Percentiles rank a stretch among this genome's conserved stretches.
phyloP scores from a whole-genome alignment of 148 eudicot species.

The Cornus controversa region DNA sequence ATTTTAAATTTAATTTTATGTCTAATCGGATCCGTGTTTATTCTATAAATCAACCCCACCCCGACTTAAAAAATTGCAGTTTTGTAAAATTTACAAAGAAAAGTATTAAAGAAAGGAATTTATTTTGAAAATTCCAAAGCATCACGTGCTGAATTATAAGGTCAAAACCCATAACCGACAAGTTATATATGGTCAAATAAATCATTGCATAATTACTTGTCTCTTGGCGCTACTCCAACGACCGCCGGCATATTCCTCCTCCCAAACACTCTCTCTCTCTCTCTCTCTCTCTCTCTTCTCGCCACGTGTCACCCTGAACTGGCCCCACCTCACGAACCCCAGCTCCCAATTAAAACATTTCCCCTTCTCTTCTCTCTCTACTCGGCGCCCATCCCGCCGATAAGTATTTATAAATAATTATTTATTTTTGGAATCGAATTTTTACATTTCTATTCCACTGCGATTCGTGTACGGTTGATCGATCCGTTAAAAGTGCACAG shows the following conservation, averaged over 20 bases:
- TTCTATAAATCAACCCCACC: too few species aligned
- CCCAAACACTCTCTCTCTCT: neutral
- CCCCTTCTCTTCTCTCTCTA: constrained; percentile 9
- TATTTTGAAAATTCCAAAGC: too few species aligned
- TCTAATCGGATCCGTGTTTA: too few species aligned
- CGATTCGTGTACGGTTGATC: neutral
- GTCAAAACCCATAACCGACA: neutral
- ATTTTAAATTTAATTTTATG: too few species aligned
- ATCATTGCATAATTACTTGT: constrained; percentile 8
- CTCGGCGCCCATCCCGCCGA: neutral
- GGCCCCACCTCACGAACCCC: too few species aligned
- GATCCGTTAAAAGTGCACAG: constrained; percentile 8
- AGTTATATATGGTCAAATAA: constrained; percentile 1
- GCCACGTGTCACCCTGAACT: constrained; percentile 4
- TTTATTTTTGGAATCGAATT: neutral
- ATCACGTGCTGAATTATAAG: too few species aligned
- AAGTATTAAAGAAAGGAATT: too few species aligned
- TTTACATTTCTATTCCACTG: neutral
- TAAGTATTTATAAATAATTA: neutral
- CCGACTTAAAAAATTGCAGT: too few species aligned
- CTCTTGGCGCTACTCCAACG: constrained; percentile 1
- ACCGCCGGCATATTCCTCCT: constrained; percentile 17
- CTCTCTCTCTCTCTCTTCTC: neutral
- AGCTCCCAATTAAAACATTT: neutral
- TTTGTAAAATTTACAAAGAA: too few species aligned